These are phyloP conservation scores for Colletotrichum noveboracense DNA, from an alignment of 2,329 filamentous ascomycete species.

Conservation along the genomic window DNA sequence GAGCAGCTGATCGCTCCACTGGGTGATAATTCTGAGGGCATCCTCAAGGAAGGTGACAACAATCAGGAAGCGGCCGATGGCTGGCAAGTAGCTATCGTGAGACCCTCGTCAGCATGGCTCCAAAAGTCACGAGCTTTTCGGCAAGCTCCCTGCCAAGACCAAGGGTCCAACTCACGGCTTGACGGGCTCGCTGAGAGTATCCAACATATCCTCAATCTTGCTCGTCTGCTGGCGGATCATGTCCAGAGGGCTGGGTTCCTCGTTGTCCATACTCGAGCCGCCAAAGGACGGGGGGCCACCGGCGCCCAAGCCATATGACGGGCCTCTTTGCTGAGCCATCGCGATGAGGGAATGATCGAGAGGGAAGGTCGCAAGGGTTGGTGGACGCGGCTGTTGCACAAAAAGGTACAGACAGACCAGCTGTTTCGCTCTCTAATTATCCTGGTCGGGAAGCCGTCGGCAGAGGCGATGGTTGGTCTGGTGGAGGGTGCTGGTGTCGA, in stretches of 20 bases:
- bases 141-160: neutral
- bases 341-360: neutral
- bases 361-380: neutral
- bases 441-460: neutral
- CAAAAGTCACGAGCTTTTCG: neutral
- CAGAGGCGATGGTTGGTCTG: neutral
- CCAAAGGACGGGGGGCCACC: slow-evolving; percentile 23
- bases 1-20: slow-evolving; percentile 94
- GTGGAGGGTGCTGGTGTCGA: neutral
- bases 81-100: slow-evolving; percentile 80
- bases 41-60: slow-evolving; percentile 99
- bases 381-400: slow-evolving; percentile 17
- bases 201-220: slow-evolving; percentile 96
- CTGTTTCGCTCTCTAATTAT: slow-evolving; percentile 11
- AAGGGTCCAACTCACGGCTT: slow-evolving; percentile 77
- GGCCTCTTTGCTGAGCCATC: slow-evolving; percentile 25
- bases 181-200: slow-evolving; percentile 85
- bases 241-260: slow-evolving; percentile 79
- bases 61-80: slow-evolving; percentile 95
- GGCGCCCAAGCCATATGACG: slow-evolving; percentile 23
- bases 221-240: slow-evolving; percentile 92
- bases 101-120: slow-evolving; percentile 26
- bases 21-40: slow-evolving; percentile 92
- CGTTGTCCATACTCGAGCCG: slow-evolving; percentile 11
- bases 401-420: slow-evolving; percentile 19